Conservation (phyloP, 2,329 filamentous ascomycete species). For the Septoria linicola region DNA sequence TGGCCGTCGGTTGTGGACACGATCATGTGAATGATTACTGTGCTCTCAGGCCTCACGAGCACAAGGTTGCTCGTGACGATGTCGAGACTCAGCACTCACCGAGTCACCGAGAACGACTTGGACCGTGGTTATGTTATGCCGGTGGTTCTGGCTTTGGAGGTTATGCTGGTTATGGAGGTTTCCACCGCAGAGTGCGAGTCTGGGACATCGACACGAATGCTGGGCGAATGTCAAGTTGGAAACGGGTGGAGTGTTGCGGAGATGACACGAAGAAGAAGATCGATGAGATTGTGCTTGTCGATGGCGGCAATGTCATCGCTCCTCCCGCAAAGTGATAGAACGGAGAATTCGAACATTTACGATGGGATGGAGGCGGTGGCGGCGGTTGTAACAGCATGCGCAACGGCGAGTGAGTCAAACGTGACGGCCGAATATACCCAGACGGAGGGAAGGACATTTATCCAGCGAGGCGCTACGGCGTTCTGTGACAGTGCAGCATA, state of each 20-base stretch:
- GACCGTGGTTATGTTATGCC: constrained; percentile 96
- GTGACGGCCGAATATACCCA: too few species aligned
- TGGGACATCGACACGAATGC: constrained; percentile 94
- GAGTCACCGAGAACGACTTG: constrained; percentile 23
- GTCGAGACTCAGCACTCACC: constrained; percentile 6
- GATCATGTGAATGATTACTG: constrained; percentile 99
- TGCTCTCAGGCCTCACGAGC: constrained; percentile 54
- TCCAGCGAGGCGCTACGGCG: constrained; percentile 13
- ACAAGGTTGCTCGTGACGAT: constrained; percentile 9
- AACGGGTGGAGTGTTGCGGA: constrained; percentile 68
- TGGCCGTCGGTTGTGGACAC: constrained; percentile 88
- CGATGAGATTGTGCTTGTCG: constrained; percentile 62
- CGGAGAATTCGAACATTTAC: constrained; percentile 2
- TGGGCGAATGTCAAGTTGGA: constrained; percentile 87
- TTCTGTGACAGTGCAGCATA: constrained; percentile 6
- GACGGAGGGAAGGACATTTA: background rate
- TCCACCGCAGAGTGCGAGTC: constrained; percentile 76
- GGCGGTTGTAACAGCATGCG: background rate
- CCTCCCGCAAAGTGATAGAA: constrained; percentile 6
- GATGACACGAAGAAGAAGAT: constrained; percentile 53
- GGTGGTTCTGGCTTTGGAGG: constrained; percentile 91
- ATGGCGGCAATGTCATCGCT: constrained; percentile 54
- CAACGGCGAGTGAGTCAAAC: background rate
- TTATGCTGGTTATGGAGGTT: constrained; percentile 87
- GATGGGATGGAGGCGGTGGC: background rate